Percentiles rank a stretch among this genome's conserved stretches.
phyloP scores from a whole-genome alignment of 345 rosid genomes.

The Rhodamnia rubescens region DNA sequence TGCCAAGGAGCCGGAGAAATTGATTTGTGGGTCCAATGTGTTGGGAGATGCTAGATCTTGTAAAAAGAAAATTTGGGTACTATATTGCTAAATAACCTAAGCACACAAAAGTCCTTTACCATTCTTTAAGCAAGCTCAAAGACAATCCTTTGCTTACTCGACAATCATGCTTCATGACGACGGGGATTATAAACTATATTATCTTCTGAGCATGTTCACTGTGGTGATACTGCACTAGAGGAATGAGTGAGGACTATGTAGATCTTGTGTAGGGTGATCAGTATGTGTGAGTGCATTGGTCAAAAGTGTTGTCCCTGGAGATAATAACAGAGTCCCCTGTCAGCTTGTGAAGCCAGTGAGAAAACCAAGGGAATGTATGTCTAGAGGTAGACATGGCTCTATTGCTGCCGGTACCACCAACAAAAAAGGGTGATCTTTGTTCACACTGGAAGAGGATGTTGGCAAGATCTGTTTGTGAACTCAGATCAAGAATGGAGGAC shows the following conservation, averaged over 20 bases:
- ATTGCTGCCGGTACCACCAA: neutral
- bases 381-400: neutral
- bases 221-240: neutral
- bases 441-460: neutral
- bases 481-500: neutral
- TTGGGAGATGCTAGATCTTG: neutral
- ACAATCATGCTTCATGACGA: neutral
- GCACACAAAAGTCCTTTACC: neutral
- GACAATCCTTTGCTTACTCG: constrained; percentile 2
- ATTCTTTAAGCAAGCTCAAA: neutral
- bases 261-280: constrained; percentile 3
- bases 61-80: neutral
- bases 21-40: neutral
- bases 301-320: constrained; percentile 11
- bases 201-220: neutral
- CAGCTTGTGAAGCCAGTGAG: neutral
- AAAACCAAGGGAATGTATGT: constrained; percentile 1
- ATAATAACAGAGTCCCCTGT: constrained; percentile 3
- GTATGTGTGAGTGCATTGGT: neutral
- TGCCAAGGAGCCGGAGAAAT: neutral
- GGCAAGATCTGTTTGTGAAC: neutral
- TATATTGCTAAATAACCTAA: neutral
- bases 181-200: neutral
- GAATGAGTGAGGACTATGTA: neutral
- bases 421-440: neutral